A percentile compares a stretch with the other conserved stretches of the same genome.
phyloP scores from a whole-genome alignment of 83 land plant species.

The Picea engelmannii region DNA sequence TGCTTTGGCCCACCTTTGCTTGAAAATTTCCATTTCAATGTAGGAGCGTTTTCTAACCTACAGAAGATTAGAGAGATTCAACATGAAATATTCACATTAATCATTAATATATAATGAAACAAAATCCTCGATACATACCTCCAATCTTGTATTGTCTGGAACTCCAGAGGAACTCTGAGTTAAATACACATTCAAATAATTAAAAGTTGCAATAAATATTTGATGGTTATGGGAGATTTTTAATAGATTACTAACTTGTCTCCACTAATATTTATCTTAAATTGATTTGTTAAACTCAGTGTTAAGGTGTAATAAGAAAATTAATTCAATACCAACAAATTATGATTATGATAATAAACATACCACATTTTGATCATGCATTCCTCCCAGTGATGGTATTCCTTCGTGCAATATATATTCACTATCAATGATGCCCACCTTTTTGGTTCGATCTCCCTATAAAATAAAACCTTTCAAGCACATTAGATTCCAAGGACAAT shows the following conservation, averaged over 20 bases:
- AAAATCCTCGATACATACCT: neutral
- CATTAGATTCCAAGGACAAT: neutral
- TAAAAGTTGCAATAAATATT: neutral
- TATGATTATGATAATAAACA: neutral
- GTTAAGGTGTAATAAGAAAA: neutral
- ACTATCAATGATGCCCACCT: conserved; percentile 71
- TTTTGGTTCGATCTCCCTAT: conserved; percentile 65
- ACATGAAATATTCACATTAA: neutral
- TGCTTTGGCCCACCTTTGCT: conserved; percentile 24
- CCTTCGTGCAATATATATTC: conserved; percentile 70
- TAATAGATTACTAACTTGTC: neutral
- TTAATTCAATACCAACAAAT: neutral
- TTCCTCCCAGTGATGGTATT: conserved; percentile 67
- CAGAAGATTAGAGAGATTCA: neutral
- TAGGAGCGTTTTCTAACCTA: conserved; percentile 29
- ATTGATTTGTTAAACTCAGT: neutral
- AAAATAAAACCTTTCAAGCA: neutral
- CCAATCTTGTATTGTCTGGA: neutral
- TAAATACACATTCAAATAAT: neutral
- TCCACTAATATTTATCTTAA: neutral
- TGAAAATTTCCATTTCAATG: conserved; percentile 19
- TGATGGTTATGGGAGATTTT: neutral
- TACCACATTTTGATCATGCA: conserved; percentile 30
- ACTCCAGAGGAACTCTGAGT: neutral
- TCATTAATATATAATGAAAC: too few relatives aligned